A percentile compares a stretch with the other conserved stretches of the same genome.
Conservation (phyloP, 192 early-diverging fungal species). For the Diversispora eburnea region DNA sequence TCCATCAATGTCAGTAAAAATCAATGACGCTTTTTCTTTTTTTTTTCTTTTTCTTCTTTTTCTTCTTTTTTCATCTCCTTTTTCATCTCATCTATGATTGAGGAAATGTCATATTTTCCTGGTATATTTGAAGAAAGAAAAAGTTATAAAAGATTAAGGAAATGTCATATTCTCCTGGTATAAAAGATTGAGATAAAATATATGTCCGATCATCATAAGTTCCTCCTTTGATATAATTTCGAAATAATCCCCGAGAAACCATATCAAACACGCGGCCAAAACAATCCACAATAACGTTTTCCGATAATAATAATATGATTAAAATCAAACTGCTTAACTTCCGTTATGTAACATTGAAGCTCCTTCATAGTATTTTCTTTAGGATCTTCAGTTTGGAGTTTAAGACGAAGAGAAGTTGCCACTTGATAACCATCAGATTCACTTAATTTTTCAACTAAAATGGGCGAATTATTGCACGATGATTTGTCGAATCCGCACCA, state of each 20-base stretch:
- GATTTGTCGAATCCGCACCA: constrained; percentile 4
- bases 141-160: constrained; percentile 26
- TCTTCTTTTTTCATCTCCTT: constrained; percentile 12
- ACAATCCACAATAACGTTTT: constrained; percentile 15
- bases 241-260: constrained; percentile 25
- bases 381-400: constrained; percentile 25
- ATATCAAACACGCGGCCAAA: constrained; percentile 20
- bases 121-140: constrained; percentile 24
- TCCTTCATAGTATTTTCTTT: constrained; percentile 19
- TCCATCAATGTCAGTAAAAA: constrained; percentile 1
- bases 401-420: constrained; percentile 11
- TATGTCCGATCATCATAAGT: constrained; percentile 22
- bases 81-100: constrained; percentile 21
- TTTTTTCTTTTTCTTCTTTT: no score
- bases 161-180: no score
- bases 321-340: constrained; percentile 25
- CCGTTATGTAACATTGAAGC: constrained; percentile 20
- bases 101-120: constrained; percentile 25
- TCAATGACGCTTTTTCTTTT: constrained; percentile 24
- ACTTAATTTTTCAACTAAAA: constrained; percentile 12
- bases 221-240: constrained; percentile 22
- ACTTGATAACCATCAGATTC: constrained; percentile 20
- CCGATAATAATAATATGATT: constrained; percentile 27
- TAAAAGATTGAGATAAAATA: no score
- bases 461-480: constrained; percentile 16